Conservation (phyloP, 2,329 filamentous ascomycete species). For the Pseudogymnoascus pannorum region DNA sequence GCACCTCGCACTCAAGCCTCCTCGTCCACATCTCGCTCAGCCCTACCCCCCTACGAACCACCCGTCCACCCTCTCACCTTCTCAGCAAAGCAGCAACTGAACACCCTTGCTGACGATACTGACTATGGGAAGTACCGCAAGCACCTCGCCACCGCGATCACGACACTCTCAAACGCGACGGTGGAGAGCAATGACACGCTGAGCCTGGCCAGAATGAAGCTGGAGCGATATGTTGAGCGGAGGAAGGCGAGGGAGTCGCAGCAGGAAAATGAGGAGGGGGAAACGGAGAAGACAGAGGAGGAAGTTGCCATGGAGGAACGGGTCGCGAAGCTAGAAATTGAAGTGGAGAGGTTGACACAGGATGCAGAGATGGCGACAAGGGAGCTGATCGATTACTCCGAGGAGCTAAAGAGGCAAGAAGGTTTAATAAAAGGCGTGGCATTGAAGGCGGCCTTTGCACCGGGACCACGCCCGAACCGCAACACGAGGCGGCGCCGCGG, state of each 20-base stretch:
- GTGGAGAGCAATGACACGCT: slow-evolving; percentile 50
- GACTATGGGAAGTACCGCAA: slow-evolving; percentile 38
- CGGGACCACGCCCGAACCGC: slow-evolving; percentile 25
- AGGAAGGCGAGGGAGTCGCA: slow-evolving; percentile 14
- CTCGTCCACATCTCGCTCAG: not conserved
- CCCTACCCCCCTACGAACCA: slow-evolving; percentile 44
- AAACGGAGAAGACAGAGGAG: slow-evolving; percentile 10
- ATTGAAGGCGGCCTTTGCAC: slow-evolving; percentile 17
- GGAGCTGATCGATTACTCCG: slow-evolving; percentile 48
- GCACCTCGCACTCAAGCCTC: not conserved
- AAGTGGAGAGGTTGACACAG: slow-evolving; percentile 44
- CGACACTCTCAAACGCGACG: slow-evolving; percentile 41
- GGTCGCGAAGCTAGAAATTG: slow-evolving; percentile 31
- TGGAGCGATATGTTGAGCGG: slow-evolving; percentile 13
- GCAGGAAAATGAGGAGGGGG: not conserved
- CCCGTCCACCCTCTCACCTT: slow-evolving; percentile 44
- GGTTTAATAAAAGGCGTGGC: slow-evolving; percentile 27
- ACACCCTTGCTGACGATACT: slow-evolving; percentile 35
- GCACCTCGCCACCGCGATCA: slow-evolving; percentile 39
- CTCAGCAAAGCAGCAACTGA: slow-evolving; percentile 38
- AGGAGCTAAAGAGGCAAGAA: slow-evolving; percentile 32
- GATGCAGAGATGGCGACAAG: slow-evolving; percentile 52
- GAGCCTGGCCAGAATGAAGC: slow-evolving; percentile 15
- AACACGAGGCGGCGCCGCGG: slow-evolving; percentile 27
- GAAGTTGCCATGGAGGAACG: slow-evolving; percentile 17